Evolutionary conservation across 2,329 filamentous ascomycete species (phyloP), one percentile per base, ranked within the genome.

Genomic region (Onygenales sp.): DNA sequence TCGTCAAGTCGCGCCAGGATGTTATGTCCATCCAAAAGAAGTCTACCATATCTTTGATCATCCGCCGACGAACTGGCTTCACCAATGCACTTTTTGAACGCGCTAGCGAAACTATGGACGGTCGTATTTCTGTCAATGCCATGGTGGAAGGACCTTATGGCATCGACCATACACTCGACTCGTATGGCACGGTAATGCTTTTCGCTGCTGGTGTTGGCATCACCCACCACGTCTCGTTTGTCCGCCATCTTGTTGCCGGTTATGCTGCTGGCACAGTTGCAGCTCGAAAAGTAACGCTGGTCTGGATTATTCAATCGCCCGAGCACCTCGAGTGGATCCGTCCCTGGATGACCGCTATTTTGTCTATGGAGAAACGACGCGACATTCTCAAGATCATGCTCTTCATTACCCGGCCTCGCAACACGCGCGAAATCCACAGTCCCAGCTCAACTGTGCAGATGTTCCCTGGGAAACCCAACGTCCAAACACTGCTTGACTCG

Each of bases 151-250:
- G 93, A 0, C 92, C 93, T 0, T 97, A 97, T 66, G 85, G 83
- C 4, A 85, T 85, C 42, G 85, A 89, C 65, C 86, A 95, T 70
- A 84, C 83, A 56, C 84, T 97, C 58, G 85, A 90, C 69, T 96
- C 91, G 6, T 97, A 96, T 70, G 92, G 93, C 40, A 93, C 94
- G 43, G 84, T 85, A 44, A 81, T 98, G 58, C 84, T 98, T 53
- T 90, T 96, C 65, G 91, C 92, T 10, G 91, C 90, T 53, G 88
- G 92, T 54, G 90, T 93, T 4, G 93, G 93, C 57, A 97, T 98
- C 71, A 95, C 92, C 1, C 92, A 97, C 68, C 90, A 95, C 67
- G 82, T 97, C 33, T 88, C 90, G 36, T 95, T 94, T 68, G 80
- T 96, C 7, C 85, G 84, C 52, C 85, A 93, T 50, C 75, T 92